A percentile compares a stretch with the other conserved stretches of the same genome.
phyloP scores from a whole-genome alignment of 2,329 filamentous ascomycete species.

The Exophiala dermatitidis region DNA sequence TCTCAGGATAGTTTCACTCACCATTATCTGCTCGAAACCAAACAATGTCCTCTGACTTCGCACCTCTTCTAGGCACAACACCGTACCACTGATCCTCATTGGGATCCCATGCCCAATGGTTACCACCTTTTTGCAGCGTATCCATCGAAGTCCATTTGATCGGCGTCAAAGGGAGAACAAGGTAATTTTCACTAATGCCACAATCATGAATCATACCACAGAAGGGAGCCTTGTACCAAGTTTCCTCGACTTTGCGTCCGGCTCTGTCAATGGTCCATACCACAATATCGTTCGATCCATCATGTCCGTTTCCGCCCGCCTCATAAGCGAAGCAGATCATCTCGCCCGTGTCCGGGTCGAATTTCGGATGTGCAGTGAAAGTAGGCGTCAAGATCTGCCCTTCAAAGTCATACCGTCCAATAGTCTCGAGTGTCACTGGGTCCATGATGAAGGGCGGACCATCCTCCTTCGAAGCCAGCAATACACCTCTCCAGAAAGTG shows the following conservation, averaged over 20 bases:
- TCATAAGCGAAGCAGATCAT: constrained; percentile 49
- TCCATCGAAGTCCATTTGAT: constrained; percentile 40
- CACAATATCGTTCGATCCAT: constrained; percentile 39
- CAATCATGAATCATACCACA: constrained; percentile 50
- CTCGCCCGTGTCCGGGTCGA: constrained; percentile 47
- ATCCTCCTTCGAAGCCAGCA: constrained; percentile 42
- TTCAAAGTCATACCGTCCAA: constrained; percentile 45
- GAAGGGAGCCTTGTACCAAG: constrained; percentile 46
- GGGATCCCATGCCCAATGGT: constrained; percentile 49
- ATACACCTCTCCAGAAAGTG: constrained; percentile 49
- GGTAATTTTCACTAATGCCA: constrained; percentile 43
- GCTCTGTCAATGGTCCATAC: constrained; percentile 43
- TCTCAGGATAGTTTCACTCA: not conserved
- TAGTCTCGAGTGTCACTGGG: constrained; percentile 41
- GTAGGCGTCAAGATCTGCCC: constrained; percentile 45
- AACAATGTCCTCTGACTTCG: constrained; percentile 46
- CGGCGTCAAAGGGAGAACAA: constrained; percentile 45
- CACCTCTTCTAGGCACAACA: constrained; percentile 46
- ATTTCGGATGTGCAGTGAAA: constrained; percentile 49
- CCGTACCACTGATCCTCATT: constrained; percentile 50
- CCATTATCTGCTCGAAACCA: constrained; percentile 30
- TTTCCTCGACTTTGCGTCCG: constrained; percentile 42
- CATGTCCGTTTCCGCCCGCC: constrained; percentile 37
- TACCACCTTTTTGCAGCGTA: constrained; percentile 41
- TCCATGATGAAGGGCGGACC: constrained; percentile 47